Percentiles rank a stretch among this genome's conserved stretches.
Conservation (phyloP, 805 yeast genomes). For the Candida taoyuanica region DNA sequence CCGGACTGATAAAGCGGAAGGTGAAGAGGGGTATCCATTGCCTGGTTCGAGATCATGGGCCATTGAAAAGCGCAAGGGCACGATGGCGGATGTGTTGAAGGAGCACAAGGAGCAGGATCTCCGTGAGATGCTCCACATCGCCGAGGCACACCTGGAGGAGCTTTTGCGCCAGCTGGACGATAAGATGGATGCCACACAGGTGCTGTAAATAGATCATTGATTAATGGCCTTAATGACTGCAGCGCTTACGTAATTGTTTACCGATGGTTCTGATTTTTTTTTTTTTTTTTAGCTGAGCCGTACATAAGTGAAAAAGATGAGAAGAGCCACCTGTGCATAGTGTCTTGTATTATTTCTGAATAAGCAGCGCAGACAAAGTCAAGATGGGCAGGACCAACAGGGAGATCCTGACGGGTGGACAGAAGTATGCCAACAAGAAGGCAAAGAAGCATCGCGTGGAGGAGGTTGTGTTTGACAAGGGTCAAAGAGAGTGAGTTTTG, state of each 20-base stretch:
- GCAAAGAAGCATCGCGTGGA: constrained; percentile 64
- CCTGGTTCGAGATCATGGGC: not conserved
- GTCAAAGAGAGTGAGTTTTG: constrained; percentile 47
- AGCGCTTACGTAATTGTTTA: not conserved
- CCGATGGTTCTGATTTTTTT: constrained; percentile 1
- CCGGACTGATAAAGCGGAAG: constrained; percentile 5
- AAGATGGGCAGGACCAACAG: constrained; percentile 46
- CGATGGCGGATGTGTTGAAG: constrained; percentile 3
- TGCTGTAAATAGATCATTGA: not conserved
- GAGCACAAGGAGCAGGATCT: constrained; percentile 22
- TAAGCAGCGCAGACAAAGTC: not conserved
- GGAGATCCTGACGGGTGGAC: constrained; percentile 85
- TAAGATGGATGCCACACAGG: not conserved
- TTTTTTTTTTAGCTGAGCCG: not conserved
- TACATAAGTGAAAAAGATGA: not conserved
- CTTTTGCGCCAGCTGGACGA: constrained; percentile 10
- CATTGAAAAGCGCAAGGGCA: constrained; percentile 1
- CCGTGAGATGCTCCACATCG: constrained; percentile 22
- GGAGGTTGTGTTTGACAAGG: constrained; percentile 81
- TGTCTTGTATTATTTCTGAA: too few relatives aligned
- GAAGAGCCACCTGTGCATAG: not conserved
- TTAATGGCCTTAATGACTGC: not conserved
- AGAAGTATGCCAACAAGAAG: constrained; percentile 67
- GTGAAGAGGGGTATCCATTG: too few relatives aligned
- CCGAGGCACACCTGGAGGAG: constrained; percentile 17